Conservation (phyloP, 2,329 filamentous ascomycete genomes). For the Apiospora arundinis region DNA sequence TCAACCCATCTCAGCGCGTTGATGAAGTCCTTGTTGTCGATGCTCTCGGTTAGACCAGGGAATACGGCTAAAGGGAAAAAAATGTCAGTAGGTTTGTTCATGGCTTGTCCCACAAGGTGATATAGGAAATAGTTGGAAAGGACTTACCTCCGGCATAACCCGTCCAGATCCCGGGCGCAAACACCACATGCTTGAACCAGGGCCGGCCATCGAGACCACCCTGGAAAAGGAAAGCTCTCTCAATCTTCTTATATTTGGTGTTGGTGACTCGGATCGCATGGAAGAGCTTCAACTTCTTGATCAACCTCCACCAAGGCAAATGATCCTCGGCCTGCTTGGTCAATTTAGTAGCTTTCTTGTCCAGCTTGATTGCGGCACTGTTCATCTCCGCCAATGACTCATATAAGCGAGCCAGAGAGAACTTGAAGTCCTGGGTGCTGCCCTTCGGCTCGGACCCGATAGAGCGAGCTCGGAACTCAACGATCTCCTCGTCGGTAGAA, state of each 20-base stretch:
- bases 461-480: conserved; percentile 36
- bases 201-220: conserved; percentile 77
- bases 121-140: neutral
- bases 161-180: conserved; percentile 90
- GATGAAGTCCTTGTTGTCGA: conserved; percentile 63
- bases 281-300: conserved; percentile 69
- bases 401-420: conserved; percentile 47
- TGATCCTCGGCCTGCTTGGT: conserved; percentile 48
- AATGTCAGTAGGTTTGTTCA: conserved; percentile 26
- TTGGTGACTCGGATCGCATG: conserved; percentile 73
- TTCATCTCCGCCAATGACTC: conserved; percentile 41
- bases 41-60: conserved; percentile 67
- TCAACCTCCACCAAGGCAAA: conserved; percentile 81
- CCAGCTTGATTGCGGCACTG: conserved; percentile 50
- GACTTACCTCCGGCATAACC: conserved; percentile 79
- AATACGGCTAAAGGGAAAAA: conserved; percentile 56
- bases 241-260: conserved; percentile 81
- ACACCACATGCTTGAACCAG: conserved; percentile 97
- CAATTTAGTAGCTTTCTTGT: conserved; percentile 49
- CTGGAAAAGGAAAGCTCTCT: conserved; percentile 79
- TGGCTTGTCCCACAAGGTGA: neutral
- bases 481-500: conserved; percentile 38
- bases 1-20: conserved; percentile 65
- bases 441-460: conserved; percentile 37
- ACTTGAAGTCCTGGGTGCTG: conserved; percentile 47